Evolutionary conservation across 2,329 filamentous ascomycete genomes (phyloP), one percentile per base, ranked within the genome.

Genomic region (Proliferodiscus dingleyae): DNA sequence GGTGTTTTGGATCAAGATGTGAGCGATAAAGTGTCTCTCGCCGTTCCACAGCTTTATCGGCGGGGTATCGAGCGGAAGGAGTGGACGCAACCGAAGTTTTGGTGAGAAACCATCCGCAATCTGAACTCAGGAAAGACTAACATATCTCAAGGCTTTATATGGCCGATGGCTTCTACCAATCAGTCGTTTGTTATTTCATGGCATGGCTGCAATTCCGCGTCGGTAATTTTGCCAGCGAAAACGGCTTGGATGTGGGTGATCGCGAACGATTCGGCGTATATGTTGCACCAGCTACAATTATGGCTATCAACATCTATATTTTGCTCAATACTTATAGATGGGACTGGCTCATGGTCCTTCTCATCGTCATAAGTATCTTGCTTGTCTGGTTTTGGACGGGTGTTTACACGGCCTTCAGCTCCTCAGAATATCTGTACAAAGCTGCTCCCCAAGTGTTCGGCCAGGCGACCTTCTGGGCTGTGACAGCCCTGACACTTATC

Each of bases 1-100:
- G 93, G 93, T 68, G 87, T 98, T 33, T 76, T 98, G 52, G 93
- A 98, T 62, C 93, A 98, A 69, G 93, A 98, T 64, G 91, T 98
- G 37, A 88, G 88, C 55, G 93, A 97, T 66, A 85, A 83, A 62
- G 88, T 98, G 23, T 96, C 93, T 7, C 73, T 98, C 52, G 90
- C 89, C 43, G 91, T 98, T 39, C 93, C 93, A 34, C 89, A 98
- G 65, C 79, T 98, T 26, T 98, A 98, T 66, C 87, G 90, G 55
- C 82, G 90, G 52, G 93, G 93, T 59, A 98, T 98, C 58, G 90
- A 97, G 71, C 84, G 91, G 50, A 80, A 89, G 65, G 93, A 98
- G 71, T 98, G 93, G 93, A 95, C 90, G 4, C 87, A 95, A 66
- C 72, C 71, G 42, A 98, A 98, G 69, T 98, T 98, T 66, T 98